phyloP scores from a whole-genome alignment of 2,329 filamentous ascomycete species.

The Diaporthe citrichinensis region DNA sequence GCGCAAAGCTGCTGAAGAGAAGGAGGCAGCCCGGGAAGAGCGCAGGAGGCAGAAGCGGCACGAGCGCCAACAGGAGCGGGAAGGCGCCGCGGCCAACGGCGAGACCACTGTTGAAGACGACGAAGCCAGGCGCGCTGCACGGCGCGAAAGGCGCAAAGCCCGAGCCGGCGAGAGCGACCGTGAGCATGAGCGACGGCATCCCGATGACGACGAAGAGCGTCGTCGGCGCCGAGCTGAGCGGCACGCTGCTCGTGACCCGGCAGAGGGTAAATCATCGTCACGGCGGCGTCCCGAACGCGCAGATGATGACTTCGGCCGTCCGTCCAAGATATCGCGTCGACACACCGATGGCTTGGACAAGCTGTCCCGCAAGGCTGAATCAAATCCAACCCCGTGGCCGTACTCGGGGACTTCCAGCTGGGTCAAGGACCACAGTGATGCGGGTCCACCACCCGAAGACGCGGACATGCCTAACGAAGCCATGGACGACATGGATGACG shows the following conservation, averaged over 20 bases:
- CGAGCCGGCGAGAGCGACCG: slow-evolving; percentile 51
- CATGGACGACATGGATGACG: slow-evolving; percentile 58
- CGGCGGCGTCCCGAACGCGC: slow-evolving; percentile 59
- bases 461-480: slow-evolving; percentile 53
- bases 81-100: slow-evolving; percentile 61
- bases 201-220: slow-evolving; percentile 66
- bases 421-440: slow-evolving; percentile 76
- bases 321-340: slow-evolving; percentile 39
- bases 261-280: slow-evolving; percentile 56
- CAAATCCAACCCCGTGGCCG: slow-evolving; percentile 62
- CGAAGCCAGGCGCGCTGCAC: slow-evolving; percentile 52
- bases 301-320: slow-evolving; percentile 60
- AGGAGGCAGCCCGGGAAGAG: slow-evolving; percentile 48
- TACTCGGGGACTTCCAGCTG: slow-evolving; percentile 76
- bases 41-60: slow-evolving; percentile 54
- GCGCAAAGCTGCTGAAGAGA: slow-evolving; percentile 63
- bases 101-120: slow-evolving; percentile 50
- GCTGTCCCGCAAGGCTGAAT: slow-evolving; percentile 46
- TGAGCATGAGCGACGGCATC: slow-evolving; percentile 48
- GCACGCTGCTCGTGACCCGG: slow-evolving; percentile 57
- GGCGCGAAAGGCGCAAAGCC: slow-evolving; percentile 64
- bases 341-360: slow-evolving; percentile 44
- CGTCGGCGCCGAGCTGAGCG: slow-evolving; percentile 68
- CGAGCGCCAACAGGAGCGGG: slow-evolving; percentile 59
- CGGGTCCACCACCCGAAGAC: slow-evolving; percentile 68